phyloP scores from a whole-genome alignment of 2,329 filamentous ascomycete genomes.

The Domatiomyces catenatus region DNA sequence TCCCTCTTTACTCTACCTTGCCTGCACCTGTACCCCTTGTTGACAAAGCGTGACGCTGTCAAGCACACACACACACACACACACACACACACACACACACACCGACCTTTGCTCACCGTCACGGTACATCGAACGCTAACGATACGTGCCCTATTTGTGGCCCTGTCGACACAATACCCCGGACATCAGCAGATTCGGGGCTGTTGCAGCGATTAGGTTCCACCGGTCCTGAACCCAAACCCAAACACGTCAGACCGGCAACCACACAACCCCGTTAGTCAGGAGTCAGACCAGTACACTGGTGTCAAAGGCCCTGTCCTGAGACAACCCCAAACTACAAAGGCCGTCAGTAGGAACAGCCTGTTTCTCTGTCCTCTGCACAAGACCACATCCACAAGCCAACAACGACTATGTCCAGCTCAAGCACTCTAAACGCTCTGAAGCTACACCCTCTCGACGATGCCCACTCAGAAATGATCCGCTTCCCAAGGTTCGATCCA shows the following conservation, averaged over 20 bases:
- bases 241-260: background rate
- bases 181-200: background rate
- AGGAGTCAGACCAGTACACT: background rate
- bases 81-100: no score
- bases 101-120: background rate
- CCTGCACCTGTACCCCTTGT: no score
- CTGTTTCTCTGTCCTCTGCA: no score
- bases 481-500: conserved; percentile 8
- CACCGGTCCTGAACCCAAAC: background rate
- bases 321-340: background rate
- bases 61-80: no score
- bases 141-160: background rate
- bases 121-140: background rate
- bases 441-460: background rate
- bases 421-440: background rate
- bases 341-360: background rate
- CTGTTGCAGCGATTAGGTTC: background rate
- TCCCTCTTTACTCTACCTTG: no score
- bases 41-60: no score
- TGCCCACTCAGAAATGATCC: conserved; percentile 5
- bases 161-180: background rate
- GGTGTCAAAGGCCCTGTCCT: background rate
- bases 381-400: no score
- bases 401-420: background rate
- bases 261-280: background rate